Base-by-base conservation (phyloP, 2,329 filamentous ascomycete genomes). In the Monosporascus sp. region DNA sequence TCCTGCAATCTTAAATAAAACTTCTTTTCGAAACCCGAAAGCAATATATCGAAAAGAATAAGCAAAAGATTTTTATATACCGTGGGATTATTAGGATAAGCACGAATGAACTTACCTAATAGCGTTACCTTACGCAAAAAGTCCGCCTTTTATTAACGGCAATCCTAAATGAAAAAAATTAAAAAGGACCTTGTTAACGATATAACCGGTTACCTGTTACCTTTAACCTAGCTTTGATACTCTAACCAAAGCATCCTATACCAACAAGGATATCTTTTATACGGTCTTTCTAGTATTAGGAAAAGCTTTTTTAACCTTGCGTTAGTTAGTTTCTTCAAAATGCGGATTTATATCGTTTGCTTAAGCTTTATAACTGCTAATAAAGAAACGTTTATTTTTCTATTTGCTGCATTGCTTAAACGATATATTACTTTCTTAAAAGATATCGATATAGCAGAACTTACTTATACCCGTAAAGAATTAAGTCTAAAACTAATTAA, bases 211-310 rank as follows among this genome's bases (percentile, higher is more conserved):
- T 87, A 87, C 61, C 77, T 88, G 35, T 74, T 82, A 56, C 83
- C 83, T 0, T 70, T 74, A 15, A 87, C 84, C 0, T 76, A 81
- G 43, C 77, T 84, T 18, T 96, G 89, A 89, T 96, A 96, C 66
- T 79, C 86, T 0, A 87, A 89, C 60, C 80, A 90, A 7, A 90
- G 90, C 1, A 93, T 96, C 31, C 90, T 90, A 0, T 95, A 95
- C 67, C 82, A 90, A 14, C 80, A 90, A 5, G 91, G 90, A 0
- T 96, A 94, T 64, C 79, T 96, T 0, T 82, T 96, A 17, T 77
- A 92, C 58, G 90, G 90, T 0, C 89, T 89, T 0, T 88, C 89
- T 0, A 89, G 89, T 1, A 92, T 88, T 0, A 89, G 89, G 14
- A 94, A 93, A 70, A 88, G 83, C 45, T 88, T 83, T 46, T 76